A percentile compares a stretch with the other conserved stretches of the same genome.
These are phyloP conservation scores for Gossypium ekmanianum DNA, from an alignment of 345 rosid species.

Conservation along the genomic window DNA sequence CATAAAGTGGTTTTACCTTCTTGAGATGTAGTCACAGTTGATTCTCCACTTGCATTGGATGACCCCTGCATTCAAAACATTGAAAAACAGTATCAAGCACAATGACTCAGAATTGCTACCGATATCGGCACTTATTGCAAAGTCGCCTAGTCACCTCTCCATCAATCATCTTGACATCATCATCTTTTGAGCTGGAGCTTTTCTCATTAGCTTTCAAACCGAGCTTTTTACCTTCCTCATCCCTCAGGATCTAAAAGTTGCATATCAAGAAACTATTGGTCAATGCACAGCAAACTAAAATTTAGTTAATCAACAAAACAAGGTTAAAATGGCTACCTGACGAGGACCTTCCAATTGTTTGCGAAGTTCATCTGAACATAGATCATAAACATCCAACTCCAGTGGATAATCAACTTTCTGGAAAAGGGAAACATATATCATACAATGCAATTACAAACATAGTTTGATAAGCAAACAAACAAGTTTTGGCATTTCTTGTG, in stretches of 20 bases:
- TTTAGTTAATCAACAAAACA: constrained; percentile 8
- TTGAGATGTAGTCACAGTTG: constrained; percentile 44
- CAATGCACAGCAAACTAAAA: constrained; percentile 3
- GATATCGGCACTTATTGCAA: background rate
- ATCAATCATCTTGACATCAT: constrained; percentile 69
- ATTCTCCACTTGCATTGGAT: constrained; percentile 57
- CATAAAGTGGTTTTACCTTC: constrained; percentile 47
- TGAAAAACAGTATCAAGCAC: background rate
- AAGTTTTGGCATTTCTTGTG: background rate
- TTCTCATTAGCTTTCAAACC: constrained; percentile 61
- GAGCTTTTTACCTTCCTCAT: constrained; percentile 81
- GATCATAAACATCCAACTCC: constrained; percentile 85
- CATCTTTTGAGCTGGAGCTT: constrained; percentile 49
- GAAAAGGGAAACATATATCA: constrained; percentile 19
- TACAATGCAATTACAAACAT: background rate
- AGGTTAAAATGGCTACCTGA: constrained; percentile 47
- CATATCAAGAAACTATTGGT: background rate
- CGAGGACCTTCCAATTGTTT: constrained; percentile 85
- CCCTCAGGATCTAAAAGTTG: constrained; percentile 63
- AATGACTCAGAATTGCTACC: background rate
- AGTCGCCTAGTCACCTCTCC: constrained; percentile 49
- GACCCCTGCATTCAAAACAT: constrained; percentile 49
- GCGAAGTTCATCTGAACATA: constrained; percentile 82
- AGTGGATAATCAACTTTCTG: constrained; percentile 98
- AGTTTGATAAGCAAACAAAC: background rate